Conservation (phyloP, 2,329 filamentous ascomycete species). For the Fusarium fujikuroi region DNA sequence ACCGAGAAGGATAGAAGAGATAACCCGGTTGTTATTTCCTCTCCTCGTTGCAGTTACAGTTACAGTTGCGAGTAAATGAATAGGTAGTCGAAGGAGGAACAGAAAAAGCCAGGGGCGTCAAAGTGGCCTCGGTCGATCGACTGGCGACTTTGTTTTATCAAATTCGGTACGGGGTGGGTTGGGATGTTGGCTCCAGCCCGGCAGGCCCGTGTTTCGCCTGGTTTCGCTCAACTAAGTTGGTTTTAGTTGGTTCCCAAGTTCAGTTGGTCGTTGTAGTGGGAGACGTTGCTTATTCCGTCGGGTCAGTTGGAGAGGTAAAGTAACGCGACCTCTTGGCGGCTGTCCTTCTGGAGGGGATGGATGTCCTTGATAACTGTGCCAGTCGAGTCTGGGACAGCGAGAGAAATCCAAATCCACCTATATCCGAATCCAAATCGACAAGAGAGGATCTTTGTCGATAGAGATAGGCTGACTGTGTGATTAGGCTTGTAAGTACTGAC, state of each 20-base stretch:
- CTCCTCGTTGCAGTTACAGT: constrained; percentile 8
- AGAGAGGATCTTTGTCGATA: not conserved
- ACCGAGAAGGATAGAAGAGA: constrained; percentile 13
- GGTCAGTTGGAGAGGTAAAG: constrained; percentile 4
- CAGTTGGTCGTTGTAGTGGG: constrained; percentile 14
- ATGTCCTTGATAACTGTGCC: constrained; percentile 5
- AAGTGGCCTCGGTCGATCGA: constrained; percentile 40
- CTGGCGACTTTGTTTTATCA: constrained; percentile 40
- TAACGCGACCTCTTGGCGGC: constrained; percentile 1
- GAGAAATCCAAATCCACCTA: not conserved
- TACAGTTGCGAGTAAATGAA: not conserved
- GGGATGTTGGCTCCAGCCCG: constrained; percentile 36
- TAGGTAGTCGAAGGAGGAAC: constrained; percentile 12
- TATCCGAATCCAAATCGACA: constrained; percentile 1
- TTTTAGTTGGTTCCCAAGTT: constrained; percentile 27
- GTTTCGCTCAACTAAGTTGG: constrained; percentile 38
- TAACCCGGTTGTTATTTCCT: constrained; percentile 24
- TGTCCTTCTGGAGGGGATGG: constrained; percentile 5
- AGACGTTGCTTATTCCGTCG: constrained; percentile 23
- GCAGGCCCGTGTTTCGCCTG: constrained; percentile 43
- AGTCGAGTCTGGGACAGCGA: constrained; percentile 8
- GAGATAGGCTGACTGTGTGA: not conserved
- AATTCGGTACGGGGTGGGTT: constrained; percentile 30
- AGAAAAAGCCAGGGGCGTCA: constrained; percentile 31
- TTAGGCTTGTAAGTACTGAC: constrained; percentile 27